These are phyloP conservation scores for Physcomitrellopsis africana DNA, from an alignment of 225 moss, liverwort and hornwort genomes.

Conservation along the genomic window DNA sequence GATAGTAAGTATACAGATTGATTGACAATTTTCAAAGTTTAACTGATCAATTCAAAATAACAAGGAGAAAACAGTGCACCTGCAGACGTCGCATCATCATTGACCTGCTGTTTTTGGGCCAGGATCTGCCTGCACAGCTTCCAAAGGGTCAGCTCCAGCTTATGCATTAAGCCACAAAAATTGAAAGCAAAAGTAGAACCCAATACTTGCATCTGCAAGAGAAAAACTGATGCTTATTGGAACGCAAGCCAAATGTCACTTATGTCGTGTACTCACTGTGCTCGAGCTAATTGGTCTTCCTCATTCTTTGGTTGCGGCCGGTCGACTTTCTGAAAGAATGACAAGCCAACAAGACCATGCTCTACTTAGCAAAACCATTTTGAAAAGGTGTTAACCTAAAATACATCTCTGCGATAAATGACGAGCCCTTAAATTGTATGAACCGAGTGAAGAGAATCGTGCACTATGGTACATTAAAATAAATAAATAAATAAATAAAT, in stretches of 20 bases:
- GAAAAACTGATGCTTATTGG: not conserved
- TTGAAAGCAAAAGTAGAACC: conserved; percentile 4
- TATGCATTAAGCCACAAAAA: conserved; percentile 11
- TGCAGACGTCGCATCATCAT: conserved; percentile 38
- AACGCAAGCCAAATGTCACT: conserved; percentile 8
- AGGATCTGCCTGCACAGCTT: conserved; percentile 77
- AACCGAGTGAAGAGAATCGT: no score
- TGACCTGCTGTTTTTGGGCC: conserved; percentile 55
- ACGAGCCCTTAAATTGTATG: no score
- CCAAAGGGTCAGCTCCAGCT: conserved; percentile 29
- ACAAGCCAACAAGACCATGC: not conserved
- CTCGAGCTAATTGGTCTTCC: conserved; percentile 63
- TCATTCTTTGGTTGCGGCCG: conserved; percentile 51
- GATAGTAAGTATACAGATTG: conserved; percentile 10
- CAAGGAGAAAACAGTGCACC: conserved; percentile 30
- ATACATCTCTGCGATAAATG: no score
- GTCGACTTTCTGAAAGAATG: conserved; percentile 58
- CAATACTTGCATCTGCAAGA: not conserved
- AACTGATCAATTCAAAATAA: not conserved
- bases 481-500: no score
- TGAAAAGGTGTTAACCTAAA: no score
- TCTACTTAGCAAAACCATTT: conserved; percentile 13
- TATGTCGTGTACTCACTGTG: conserved; percentile 62
- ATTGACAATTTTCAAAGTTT: conserved; percentile 12
- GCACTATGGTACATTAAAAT: no score